Conservation (phyloP, 2,329 filamentous ascomycete species). For the Dothistroma septosporum region DNA sequence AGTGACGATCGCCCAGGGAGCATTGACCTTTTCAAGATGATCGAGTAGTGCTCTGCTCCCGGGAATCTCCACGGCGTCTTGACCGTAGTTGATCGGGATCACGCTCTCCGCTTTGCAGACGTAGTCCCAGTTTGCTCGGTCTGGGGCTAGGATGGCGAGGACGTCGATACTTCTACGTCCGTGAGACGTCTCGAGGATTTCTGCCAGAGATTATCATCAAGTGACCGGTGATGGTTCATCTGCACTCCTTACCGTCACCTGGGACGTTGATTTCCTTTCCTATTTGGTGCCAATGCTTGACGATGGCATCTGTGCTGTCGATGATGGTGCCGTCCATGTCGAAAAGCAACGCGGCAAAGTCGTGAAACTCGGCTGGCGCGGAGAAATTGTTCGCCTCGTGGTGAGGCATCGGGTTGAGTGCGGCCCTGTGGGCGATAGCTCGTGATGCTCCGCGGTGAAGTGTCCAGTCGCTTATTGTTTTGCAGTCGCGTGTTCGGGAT, state of each 20-base stretch:
- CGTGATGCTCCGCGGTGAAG: not conserved
- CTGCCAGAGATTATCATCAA: not conserved
- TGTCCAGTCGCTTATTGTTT: not conserved
- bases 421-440: not conserved
- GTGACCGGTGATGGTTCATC: not conserved
- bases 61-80: slow-evolving; percentile 78
- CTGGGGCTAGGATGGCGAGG: slow-evolving; percentile 71
- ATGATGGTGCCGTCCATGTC: slow-evolving; percentile 71
- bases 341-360: slow-evolving; percentile 42
- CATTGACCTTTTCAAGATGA: slow-evolving; percentile 39
- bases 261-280: slow-evolving; percentile 79
- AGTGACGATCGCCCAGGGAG: slow-evolving; percentile 77
- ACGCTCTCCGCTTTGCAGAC: slow-evolving; percentile 71
- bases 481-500: not conserved
- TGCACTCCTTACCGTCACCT: slow-evolving; percentile 54
- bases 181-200: slow-evolving; percentile 84
- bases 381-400: slow-evolving; percentile 38
- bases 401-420: slow-evolving; percentile 18
- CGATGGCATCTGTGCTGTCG: slow-evolving; percentile 71
- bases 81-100: slow-evolving; percentile 71
- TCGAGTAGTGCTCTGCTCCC: slow-evolving; percentile 51
- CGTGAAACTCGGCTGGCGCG: slow-evolving; percentile 38
- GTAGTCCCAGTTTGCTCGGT: slow-evolving; percentile 90
- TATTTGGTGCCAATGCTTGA: slow-evolving; percentile 73
- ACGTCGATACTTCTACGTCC: slow-evolving; percentile 86